Conservation (phyloP, 2,329 filamentous ascomycete genomes). For the Ophiostoma australiae region DNA sequence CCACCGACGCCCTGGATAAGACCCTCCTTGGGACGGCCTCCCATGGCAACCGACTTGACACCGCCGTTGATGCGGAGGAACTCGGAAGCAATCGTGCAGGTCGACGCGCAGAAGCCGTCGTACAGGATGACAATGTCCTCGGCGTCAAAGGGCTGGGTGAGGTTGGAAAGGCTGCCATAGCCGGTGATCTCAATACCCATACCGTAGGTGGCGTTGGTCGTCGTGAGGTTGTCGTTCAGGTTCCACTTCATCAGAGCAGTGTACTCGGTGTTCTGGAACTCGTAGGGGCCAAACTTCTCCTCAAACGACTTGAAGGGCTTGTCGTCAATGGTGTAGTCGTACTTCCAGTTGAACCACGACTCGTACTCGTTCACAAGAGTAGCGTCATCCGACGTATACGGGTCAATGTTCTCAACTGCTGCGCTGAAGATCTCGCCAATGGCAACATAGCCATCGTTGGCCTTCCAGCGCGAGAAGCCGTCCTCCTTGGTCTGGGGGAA, state of each 20-base stretch:
- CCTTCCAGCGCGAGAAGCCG: slow-evolving; percentile 39
- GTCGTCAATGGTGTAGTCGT: slow-evolving; percentile 45
- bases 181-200: slow-evolving; percentile 46
- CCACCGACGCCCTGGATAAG: slow-evolving; percentile 62
- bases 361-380: slow-evolving; percentile 22
- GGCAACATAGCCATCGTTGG: slow-evolving; percentile 38
- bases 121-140: slow-evolving; percentile 57
- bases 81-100: slow-evolving; percentile 34
- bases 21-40: slow-evolving; percentile 51
- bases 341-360: slow-evolving; percentile 44
- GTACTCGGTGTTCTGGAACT: slow-evolving; percentile 49
- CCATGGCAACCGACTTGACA: slow-evolving; percentile 56
- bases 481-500: slow-evolving; percentile 40
- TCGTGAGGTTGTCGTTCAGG: slow-evolving; percentile 40
- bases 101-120: slow-evolving; percentile 34
- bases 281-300: slow-evolving; percentile 41
- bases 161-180: slow-evolving; percentile 44
- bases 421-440: slow-evolving; percentile 43
- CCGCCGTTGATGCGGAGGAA: slow-evolving; percentile 36
- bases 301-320: slow-evolving; percentile 48
- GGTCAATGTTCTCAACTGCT: slow-evolving; percentile 42
- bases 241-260: slow-evolving; percentile 51
- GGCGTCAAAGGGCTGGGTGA: slow-evolving; percentile 50
- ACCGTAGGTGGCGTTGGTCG: slow-evolving; percentile 37
- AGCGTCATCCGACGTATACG: slow-evolving; percentile 40